These are phyloP conservation scores for Ichthyophthirius multifiliis DNA, from an alignment of 169 alveolate genomes.

Conservation along the genomic window DNA sequence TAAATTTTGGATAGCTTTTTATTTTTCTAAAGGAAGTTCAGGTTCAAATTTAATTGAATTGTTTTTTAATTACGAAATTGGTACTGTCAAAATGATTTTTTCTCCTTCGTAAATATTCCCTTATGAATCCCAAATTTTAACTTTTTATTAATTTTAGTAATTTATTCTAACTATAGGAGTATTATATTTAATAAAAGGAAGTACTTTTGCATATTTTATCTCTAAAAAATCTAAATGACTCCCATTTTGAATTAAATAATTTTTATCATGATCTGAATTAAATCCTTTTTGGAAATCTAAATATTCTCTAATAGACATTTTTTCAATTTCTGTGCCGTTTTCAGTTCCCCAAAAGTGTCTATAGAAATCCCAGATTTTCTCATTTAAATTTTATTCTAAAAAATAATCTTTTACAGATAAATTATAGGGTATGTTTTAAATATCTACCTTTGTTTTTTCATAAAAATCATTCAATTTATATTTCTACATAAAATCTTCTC, in stretches of 20 bases:
- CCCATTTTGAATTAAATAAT: neutral
- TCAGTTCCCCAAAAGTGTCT: neutral
- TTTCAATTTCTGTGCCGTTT: neutral
- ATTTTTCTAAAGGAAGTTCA: neutral
- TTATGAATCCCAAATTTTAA: neutral
- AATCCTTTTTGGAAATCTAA: neutral
- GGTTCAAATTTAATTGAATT: neutral
- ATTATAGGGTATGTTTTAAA: neutral
- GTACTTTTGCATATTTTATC: neutral
- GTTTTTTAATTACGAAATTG: neutral
- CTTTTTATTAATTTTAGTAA: neutral
- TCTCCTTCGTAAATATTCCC: constrained; percentile 2
- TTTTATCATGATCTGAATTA: neutral
- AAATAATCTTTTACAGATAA: neutral
- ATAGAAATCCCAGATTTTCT: neutral
- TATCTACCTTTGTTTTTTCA: neutral
- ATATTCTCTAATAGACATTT: neutral
- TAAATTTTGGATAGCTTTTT: neutral
- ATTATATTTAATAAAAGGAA: neutral
- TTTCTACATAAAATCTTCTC: neutral
- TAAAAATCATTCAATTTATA: neutral
- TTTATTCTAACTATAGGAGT: neutral
- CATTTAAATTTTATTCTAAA: neutral
- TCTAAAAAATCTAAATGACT: neutral
- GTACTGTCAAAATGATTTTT: neutral